Evolutionary conservation across 2,329 filamentous ascomycete genomes (phyloP).

Genomic region (Trichoderma sp.): DNA sequence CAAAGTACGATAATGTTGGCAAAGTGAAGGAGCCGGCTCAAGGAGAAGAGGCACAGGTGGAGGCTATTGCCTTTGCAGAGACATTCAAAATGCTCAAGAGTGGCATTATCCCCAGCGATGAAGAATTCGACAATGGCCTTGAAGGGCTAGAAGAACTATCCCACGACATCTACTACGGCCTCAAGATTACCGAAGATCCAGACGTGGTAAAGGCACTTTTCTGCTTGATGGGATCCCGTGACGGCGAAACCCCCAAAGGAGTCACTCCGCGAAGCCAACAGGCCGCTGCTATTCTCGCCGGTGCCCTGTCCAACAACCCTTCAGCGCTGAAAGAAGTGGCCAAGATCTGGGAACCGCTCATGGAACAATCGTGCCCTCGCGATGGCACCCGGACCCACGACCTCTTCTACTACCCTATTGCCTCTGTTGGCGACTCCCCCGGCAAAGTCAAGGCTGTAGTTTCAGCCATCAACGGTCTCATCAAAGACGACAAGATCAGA

Average conservation of each 20-base stretch:
- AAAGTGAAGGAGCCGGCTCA: slow-evolving; percentile 56
- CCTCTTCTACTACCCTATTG: slow-evolving; percentile 48
- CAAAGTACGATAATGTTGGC: slow-evolving; percentile 60
- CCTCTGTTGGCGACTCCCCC: slow-evolving; percentile 38
- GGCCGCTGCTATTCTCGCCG: slow-evolving; percentile 61
- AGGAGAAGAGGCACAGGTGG: slow-evolving; percentile 34
- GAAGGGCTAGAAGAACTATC: slow-evolving; percentile 64
- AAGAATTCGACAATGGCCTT: slow-evolving; percentile 55
- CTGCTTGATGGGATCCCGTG: slow-evolving; percentile 53
- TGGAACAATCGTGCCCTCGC: slow-evolving; percentile 44
- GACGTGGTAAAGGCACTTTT: slow-evolving; percentile 59
- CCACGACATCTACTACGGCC: slow-evolving; percentile 71
- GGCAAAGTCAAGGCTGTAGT: slow-evolving; percentile 48
- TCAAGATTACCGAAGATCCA: slow-evolving; percentile 62
- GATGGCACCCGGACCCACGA: slow-evolving; percentile 40
- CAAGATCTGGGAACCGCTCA: slow-evolving; percentile 51
- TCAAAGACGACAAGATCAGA: slow-evolving; percentile 58
- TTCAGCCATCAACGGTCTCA: slow-evolving; percentile 58
- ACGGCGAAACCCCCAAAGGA: slow-evolving; percentile 35
- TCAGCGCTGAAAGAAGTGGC: slow-evolving; percentile 59
- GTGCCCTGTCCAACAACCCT: slow-evolving; percentile 67
- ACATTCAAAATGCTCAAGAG: slow-evolving; percentile 54
- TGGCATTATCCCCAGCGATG: slow-evolving; percentile 39
- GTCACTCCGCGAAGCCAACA: slow-evolving; percentile 50
- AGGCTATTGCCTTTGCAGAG: slow-evolving; percentile 36